Base-by-base conservation (phyloP, 2,329 filamentous ascomycete species). In the Dothideomycetidae sp. region DNA sequence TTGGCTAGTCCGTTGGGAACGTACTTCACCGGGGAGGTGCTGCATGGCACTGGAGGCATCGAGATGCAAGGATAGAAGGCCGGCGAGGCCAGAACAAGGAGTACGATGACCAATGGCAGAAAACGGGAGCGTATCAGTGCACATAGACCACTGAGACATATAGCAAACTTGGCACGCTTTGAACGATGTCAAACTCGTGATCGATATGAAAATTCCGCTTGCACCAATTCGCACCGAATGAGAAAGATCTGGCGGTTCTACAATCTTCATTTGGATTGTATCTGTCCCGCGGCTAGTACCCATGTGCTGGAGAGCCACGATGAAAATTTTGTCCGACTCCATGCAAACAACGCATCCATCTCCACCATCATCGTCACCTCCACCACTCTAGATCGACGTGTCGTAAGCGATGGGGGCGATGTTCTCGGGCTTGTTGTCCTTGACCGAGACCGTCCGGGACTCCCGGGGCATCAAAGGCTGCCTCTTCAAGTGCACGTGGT, bases 351-450 rank as follows among this genome's bases (percentile, higher is more conserved):
- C 42, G 35, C 41, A 44, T 39, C 42, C 45, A 40, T 42, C 43
- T 39, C 42, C 45, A 40, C 42, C 43, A 41, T 29, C 42, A 41
- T 12, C 18, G 33, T 31, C 31, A 11, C 3, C 26, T 31, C 17
- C 17, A 23, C 29, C 13, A 29, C 36, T 38, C 29, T 90, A 98
- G 67, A 98, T 96, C 61, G 83, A 88, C 57, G 90, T 98, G 75
- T 96, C 90, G 78, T 96, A 98, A 58, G 90, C 68, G 55, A 96
- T 74, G 54, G 88, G 85, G 47, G 78, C 76, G 57, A 96, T 76
- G 54, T 81, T 94, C 78, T 94, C 84, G 48, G 86, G 84, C 62
- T 76, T 72, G 71, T 83, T 82, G 61, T 84, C 79, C 68, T 76
- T 77, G 55, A 78, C 68, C 56, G 75, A 80, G 61, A 96, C 75